Evolutionary conservation across 495 filamentous ascomycete species (phyloP).

Genomic region (Penicillium turbatum): DNA sequence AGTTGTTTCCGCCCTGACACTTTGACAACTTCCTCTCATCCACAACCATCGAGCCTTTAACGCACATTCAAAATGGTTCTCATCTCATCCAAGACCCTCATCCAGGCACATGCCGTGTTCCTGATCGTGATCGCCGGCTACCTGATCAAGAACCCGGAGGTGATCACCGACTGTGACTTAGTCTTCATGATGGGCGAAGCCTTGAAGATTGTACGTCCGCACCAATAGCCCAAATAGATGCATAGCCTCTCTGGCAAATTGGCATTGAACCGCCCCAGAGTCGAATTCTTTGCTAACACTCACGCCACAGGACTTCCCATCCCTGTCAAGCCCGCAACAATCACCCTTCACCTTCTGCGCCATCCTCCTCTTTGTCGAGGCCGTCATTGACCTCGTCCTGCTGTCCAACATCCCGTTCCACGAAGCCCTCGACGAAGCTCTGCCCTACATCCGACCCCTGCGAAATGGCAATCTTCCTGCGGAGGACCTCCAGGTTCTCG

Average conservation of each 20-base stretch:
- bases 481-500: conserved; percentile 29
- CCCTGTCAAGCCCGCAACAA: conserved; percentile 55
- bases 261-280: background rate
- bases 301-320: conserved; percentile 37
- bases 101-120: conserved; percentile 75
- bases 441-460: conserved; percentile 27
- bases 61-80: conserved; percentile 59
- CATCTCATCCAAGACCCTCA: conserved; percentile 68
- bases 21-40: conserved; percentile 6
- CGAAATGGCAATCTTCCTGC: conserved; percentile 26
- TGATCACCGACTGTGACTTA: conserved; percentile 71
- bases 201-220: conserved; percentile 61
- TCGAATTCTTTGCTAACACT: conserved; percentile 29
- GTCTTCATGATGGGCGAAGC: conserved; percentile 81
- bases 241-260: background rate
- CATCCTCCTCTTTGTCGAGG: conserved; percentile 60
- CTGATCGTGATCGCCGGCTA: conserved; percentile 77
- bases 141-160: conserved; percentile 65
- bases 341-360: conserved; percentile 68
- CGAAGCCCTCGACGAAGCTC: conserved; percentile 36
- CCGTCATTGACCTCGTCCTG: conserved; percentile 68
- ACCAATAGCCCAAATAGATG: background rate
- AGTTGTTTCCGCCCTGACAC: background rate
- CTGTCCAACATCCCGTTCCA: conserved; percentile 50
- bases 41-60: background rate